Evolutionary conservation across 352 stramenopile species (phyloP), one percentile per base, ranked within the genome.

Genomic region (Phytophthora sansomeana): DNA sequence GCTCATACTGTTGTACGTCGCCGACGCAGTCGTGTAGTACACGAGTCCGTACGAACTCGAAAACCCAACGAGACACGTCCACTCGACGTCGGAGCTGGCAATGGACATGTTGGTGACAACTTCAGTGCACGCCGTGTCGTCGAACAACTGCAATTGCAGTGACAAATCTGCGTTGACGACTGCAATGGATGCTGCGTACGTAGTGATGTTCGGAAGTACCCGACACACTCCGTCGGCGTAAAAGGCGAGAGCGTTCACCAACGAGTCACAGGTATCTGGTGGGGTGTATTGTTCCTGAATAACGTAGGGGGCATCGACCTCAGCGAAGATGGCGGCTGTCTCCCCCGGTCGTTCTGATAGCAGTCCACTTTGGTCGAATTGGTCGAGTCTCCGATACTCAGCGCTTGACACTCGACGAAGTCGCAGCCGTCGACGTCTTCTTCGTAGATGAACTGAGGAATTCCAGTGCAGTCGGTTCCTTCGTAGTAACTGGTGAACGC

Each of bases 401-500:
- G n/a, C 0, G 52, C 32, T 4, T 39, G 10, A 29, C 60, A 69
- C 43, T 69, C 60, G 3, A 41, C 13, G 53, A 63, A 69, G 13
- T 63, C 43, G 35, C 60, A 69, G 11, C 43, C 62, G 52, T 17
- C 28, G 11, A 68, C 60, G 28, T 63, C 60, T 11, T 69, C 53
- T 47, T 69, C 52, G 52, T 58, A 69, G 44, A 69, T 69, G 29
- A 69, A 69, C 26, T 63, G 51, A 1, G 60, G 60, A 9, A 55
- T 63, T 11, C 53, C 60, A 4, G 60, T 53, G 21, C 52, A 69
- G 36, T 63, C 44, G 8, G 46, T 16, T 5, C 39, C 17, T 46
- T 16, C 60, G 21, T 63, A 69, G 46, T 69, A 69, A n/a, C 53
- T 69, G 13, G 60, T 69, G 46, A 68, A 69, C 26, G 53, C 17